Percentiles rank a stretch among this genome's conserved stretches.
Conservation (phyloP, 2,329 filamentous ascomycete genomes). For the Phialophora expanda region DNA sequence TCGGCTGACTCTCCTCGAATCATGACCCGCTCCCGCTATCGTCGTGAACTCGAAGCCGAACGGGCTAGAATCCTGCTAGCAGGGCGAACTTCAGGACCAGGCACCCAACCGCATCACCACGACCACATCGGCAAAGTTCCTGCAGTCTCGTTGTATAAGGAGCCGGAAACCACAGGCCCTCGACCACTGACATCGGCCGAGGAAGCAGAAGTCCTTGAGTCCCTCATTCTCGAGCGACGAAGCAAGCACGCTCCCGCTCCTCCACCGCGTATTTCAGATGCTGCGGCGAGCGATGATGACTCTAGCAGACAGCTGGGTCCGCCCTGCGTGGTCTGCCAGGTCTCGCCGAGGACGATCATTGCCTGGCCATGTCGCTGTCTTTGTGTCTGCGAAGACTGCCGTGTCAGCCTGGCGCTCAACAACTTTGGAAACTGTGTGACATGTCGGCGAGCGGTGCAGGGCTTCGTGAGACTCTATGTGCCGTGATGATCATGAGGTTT, state of each 20-base stretch:
- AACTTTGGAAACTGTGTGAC: constrained; percentile 98
- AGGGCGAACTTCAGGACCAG: constrained; percentile 44
- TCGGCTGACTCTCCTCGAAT: constrained; percentile 50
- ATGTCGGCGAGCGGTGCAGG: constrained; percentile 83
- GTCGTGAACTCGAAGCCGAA: constrained; percentile 69
- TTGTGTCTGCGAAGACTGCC: constrained; percentile 91
- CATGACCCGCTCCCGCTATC: constrained; percentile 81
- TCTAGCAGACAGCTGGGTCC: constrained; percentile 63
- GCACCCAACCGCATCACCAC: constrained; percentile 28
- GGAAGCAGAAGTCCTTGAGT: constrained; percentile 64
- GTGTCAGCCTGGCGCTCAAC: constrained; percentile 91
- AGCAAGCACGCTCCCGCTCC: constrained; percentile 46
- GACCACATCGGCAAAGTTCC: constrained; percentile 40
- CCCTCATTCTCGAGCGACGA: constrained; percentile 60
- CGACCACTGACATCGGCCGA: constrained; percentile 54
- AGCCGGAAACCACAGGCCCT: constrained; percentile 24
- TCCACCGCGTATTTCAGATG: constrained; percentile 15
- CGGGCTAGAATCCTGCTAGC: constrained; percentile 70
- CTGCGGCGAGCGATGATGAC: constrained; percentile 16
- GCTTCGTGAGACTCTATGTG: constrained; percentile 90
- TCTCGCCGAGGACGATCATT: constrained; percentile 81
- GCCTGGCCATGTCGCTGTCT: constrained; percentile 97
- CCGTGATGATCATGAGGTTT: constrained; percentile 58
- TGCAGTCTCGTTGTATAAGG: constrained; percentile 47
- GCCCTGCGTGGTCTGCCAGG: constrained; percentile 92